Conservation (phyloP, 2,329 filamentous ascomycete genomes). For the Talaromyces sp. region DNA sequence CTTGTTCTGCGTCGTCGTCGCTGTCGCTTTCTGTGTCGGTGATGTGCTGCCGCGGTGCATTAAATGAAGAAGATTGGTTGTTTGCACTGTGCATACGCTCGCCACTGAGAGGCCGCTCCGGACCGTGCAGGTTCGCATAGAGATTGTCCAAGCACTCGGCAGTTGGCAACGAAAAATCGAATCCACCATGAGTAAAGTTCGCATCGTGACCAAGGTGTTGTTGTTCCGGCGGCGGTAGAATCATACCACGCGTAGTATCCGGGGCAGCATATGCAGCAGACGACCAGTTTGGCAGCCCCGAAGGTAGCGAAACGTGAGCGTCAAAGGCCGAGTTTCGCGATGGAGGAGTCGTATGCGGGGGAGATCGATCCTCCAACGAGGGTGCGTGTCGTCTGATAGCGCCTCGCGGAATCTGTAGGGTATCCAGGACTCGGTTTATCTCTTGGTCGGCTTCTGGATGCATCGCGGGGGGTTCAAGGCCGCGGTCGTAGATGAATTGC, state of each 20-base stretch:
- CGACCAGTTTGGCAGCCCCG: neutral
- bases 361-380: neutral
- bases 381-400: conserved; percentile 14
- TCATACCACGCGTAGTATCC: neutral
- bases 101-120: neutral
- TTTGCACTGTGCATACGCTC: neutral
- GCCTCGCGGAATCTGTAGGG: conserved; percentile 28
- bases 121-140: conserved; percentile 28
- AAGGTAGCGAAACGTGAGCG: neutral
- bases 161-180: conserved; percentile 30
- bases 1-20: conserved; percentile 34
- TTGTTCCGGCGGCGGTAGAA: neutral
- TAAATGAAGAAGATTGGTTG: neutral
- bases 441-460: conserved; percentile 32
- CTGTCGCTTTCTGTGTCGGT: conserved; percentile 29
- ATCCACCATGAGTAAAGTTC: conserved; percentile 5
- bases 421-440: conserved; percentile 36
- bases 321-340: neutral
- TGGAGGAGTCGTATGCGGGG: neutral
- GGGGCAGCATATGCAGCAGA: neutral
- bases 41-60: conserved; percentile 12
- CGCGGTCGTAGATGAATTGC: conserved; percentile 39
- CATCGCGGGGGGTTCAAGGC: conserved; percentile 37
- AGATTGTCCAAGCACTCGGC: conserved; percentile 32
- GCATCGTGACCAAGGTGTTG: neutral